Evolutionary conservation across 2,329 filamentous ascomycete genomes (phyloP).

Genomic region (Pseudogymnoascus sp.): DNA sequence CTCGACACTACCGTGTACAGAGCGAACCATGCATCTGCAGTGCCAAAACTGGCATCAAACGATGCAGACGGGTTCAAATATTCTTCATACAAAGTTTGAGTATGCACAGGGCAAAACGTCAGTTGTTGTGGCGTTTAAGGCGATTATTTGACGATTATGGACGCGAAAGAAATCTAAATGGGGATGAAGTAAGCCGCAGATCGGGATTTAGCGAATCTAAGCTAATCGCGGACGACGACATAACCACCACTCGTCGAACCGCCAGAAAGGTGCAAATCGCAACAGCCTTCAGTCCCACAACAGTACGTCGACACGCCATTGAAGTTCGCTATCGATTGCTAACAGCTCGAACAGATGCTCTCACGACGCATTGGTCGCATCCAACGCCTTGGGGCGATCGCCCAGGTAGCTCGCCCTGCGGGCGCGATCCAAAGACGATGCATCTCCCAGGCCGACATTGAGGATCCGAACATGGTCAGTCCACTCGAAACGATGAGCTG

Average conservation of each 20-base stretch:
- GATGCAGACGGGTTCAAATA: slow-evolving; percentile 42
- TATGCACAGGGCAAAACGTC: slow-evolving; percentile 47
- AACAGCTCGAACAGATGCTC: slow-evolving; percentile 30
- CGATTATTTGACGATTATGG: slow-evolving; percentile 9
- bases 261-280: slow-evolving; percentile 7
- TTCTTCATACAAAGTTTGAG: slow-evolving; percentile 43
- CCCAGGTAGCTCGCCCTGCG: slow-evolving; percentile 23
- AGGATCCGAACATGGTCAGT: slow-evolving; percentile 62
- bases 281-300: slow-evolving; percentile 10
- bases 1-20: slow-evolving; percentile 42
- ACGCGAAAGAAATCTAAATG: slow-evolving; percentile 11
- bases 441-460: slow-evolving; percentile 42
- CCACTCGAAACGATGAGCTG: neutral
- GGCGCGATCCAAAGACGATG: slow-evolving; percentile 32
- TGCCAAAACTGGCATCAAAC: slow-evolving; percentile 46
- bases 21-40: slow-evolving; percentile 52
- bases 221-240: slow-evolving; percentile 41
- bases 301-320: neutral
- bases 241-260: slow-evolving; percentile 36
- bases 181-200: slow-evolving; percentile 13
- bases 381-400: slow-evolving; percentile 31
- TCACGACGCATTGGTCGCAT: slow-evolving; percentile 36
- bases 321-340: neutral
- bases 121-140: slow-evolving; percentile 23
- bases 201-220: slow-evolving; percentile 21